Conservation (phyloP, 139 green algal species). For the Picochlorum sp. region DNA sequence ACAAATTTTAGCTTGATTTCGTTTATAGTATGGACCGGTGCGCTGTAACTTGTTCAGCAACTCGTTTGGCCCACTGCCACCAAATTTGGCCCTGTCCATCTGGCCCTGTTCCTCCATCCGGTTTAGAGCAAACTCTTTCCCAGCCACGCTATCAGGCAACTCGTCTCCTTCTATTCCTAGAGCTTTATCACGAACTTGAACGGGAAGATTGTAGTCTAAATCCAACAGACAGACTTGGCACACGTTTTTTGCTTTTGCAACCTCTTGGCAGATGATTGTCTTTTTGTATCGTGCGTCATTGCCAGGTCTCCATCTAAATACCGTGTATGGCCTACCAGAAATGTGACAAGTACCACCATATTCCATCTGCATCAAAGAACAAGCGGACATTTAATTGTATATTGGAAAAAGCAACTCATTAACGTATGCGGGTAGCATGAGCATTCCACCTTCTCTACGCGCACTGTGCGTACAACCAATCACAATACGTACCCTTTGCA, state of each 20-base stretch:
- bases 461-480: not conserved
- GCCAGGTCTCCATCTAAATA: conserved; percentile 83
- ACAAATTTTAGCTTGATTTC: conserved; percentile 89
- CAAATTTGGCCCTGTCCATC: conserved; percentile 16
- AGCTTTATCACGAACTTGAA: conserved; percentile 77
- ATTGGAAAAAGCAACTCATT: not conserved
- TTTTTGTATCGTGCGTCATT: conserved; percentile 91
- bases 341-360: conserved; percentile 84
- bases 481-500: conserved; percentile 69
- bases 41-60: conserved; percentile 71
- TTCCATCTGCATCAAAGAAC: conserved; percentile 51
- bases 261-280: conserved; percentile 96
- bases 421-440: not conserved
- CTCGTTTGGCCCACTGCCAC: conserved; percentile 41
- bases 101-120: conserved; percentile 36
- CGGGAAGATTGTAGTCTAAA: conserved; percentile 89
- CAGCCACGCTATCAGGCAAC: conserved; percentile 74
- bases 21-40: conserved; percentile 92
- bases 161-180: conserved; percentile 64
- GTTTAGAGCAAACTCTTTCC: conserved; percentile 77
- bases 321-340: conserved; percentile 79
- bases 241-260: conserved; percentile 98
- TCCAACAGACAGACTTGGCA: conserved; percentile 97
- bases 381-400: not conserved
- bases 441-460: not conserved